These are phyloP conservation scores for Naumovozyma baii DNA, from an alignment of 805 yeast genomes.

Conservation along the genomic window DNA sequence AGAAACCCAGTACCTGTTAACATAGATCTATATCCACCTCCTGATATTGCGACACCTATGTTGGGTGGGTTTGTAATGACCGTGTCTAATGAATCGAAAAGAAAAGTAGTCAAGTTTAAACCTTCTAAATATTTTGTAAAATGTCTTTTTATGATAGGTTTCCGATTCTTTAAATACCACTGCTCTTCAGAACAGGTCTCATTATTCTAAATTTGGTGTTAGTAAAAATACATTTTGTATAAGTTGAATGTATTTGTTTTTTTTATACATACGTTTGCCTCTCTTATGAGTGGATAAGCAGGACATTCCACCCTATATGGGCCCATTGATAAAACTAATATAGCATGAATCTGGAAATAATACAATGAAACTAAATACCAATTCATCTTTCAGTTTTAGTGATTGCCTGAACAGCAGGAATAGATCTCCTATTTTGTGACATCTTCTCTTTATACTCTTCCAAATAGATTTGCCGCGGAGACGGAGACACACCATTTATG, in stretches of 20 bases:
- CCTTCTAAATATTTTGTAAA: slow-evolving; percentile 26
- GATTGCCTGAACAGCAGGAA: too few species aligned
- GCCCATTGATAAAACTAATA: too few species aligned
- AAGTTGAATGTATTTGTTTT: not conserved
- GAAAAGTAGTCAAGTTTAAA: slow-evolving; percentile 30
- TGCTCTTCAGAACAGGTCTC: slow-evolving; percentile 13
- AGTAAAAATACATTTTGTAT: not conserved
- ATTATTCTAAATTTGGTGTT: slow-evolving; percentile 2
- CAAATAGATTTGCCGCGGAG: too few species aligned
- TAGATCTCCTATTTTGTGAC: too few species aligned
- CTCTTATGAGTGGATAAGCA: slow-evolving; percentile 11
- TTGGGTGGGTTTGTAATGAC: slow-evolving; percentile 19
- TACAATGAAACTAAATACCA: not conserved
- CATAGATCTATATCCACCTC: slow-evolving; percentile 34
- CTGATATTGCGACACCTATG: slow-evolving; percentile 31
- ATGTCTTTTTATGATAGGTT: slow-evolving; percentile 24
- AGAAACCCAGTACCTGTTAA: slow-evolving; percentile 28
- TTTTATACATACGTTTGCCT: slow-evolving; percentile 11
- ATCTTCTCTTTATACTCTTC: too few species aligned
- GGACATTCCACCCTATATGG: slow-evolving; percentile 27
- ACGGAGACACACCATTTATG: too few species aligned
- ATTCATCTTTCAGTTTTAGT: too few species aligned
- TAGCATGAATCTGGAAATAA: too few species aligned
- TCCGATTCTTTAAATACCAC: slow-evolving; percentile 21
- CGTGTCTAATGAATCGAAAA: slow-evolving; percentile 21